phyloP scores from a whole-genome alignment of 805 yeast genomes.

The Kodamaea kakaduensis region DNA sequence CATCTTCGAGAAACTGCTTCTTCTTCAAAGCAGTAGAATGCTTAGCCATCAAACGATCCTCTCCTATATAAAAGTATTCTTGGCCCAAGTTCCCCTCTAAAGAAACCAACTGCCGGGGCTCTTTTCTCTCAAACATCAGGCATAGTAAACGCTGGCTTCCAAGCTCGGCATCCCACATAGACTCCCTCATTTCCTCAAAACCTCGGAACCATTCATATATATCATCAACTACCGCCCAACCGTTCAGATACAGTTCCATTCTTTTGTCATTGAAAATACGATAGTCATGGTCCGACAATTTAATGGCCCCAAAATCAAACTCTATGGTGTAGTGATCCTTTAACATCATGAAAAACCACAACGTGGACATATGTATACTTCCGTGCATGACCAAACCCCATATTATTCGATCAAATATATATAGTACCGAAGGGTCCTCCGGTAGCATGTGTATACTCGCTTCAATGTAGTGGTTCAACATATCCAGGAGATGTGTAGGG shows the following conservation, averaged over 20 bases:
- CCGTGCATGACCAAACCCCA: slow-evolving; percentile 44
- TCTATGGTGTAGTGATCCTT: slow-evolving; percentile 24
- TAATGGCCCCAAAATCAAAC: slow-evolving; percentile 20
- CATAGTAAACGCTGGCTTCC: slow-evolving; percentile 19
- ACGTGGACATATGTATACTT: slow-evolving; percentile 36
- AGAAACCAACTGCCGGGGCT: slow-evolving; percentile 13
- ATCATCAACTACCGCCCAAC: slow-evolving; percentile 17
- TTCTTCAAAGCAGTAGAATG: slow-evolving; percentile 15
- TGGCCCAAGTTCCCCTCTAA: slow-evolving; percentile 17
- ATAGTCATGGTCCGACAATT: slow-evolving; percentile 26
- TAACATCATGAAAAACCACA: slow-evolving; percentile 42
- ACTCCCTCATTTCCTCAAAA: slow-evolving; percentile 9
- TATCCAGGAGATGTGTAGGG: slow-evolving; percentile 20
- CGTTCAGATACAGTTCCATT: slow-evolving; percentile 13
- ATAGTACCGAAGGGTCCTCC: slow-evolving; percentile 36
- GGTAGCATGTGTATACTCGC: slow-evolving; percentile 26
- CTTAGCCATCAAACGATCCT: slow-evolving; percentile 15
- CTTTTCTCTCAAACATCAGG: slow-evolving; percentile 16
- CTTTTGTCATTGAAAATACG: slow-evolving; percentile 13
- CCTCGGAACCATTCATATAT: too few species aligned
- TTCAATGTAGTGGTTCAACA: slow-evolving; percentile 37
- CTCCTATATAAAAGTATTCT: slow-evolving; percentile 15
- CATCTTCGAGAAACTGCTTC: slow-evolving; percentile 6
- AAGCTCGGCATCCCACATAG: slow-evolving; percentile 15
- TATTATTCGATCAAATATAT: slow-evolving; percentile 35